Percentiles rank a stretch among this genome's conserved stretches.
Evolutionary conservation across 1,139 yeast genomes (phyloP).

Genomic region (Magnusiomyces starmeri): DNA sequence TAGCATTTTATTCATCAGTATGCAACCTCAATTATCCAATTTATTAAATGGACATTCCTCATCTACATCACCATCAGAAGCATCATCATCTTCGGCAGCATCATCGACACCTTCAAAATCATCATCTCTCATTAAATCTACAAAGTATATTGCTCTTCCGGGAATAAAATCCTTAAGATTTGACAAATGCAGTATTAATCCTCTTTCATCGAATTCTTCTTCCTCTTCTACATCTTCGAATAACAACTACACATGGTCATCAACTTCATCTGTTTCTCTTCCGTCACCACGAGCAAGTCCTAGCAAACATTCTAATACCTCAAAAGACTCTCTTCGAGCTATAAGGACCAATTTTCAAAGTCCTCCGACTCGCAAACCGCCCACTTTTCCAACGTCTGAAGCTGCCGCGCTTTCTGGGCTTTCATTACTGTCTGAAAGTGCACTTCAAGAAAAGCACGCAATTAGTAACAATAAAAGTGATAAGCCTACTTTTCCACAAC

Average conservation of each 20-base stretch:
- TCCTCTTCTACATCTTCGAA: background rate
- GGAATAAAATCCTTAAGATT: background rate
- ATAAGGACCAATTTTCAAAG: background rate
- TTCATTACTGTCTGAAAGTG: constrained; percentile 2
- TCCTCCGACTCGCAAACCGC: background rate
- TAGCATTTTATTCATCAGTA: background rate
- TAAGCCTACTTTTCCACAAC: background rate
- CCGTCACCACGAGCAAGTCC: background rate
- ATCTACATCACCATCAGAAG: too few species aligned
- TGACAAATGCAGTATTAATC: background rate
- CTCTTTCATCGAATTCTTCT: background rate
- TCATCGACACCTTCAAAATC: background rate
- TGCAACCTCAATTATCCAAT: constrained; percentile 3
- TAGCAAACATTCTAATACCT: background rate
- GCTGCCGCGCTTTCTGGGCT: background rate
- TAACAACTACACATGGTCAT: background rate
- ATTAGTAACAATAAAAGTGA: background rate
- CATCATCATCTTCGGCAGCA: background rate
- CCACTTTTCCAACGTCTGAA: background rate
- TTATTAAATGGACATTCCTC: background rate
- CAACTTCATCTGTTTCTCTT: background rate
- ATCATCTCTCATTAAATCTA: background rate
- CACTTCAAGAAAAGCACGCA: background rate
- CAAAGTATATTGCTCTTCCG: background rate
- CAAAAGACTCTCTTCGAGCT: background rate